Evolutionary conservation across 2,329 filamentous ascomycete genomes (phyloP), one percentile per base, ranked within the genome.

Genomic region (Cadophora malorum): DNA sequence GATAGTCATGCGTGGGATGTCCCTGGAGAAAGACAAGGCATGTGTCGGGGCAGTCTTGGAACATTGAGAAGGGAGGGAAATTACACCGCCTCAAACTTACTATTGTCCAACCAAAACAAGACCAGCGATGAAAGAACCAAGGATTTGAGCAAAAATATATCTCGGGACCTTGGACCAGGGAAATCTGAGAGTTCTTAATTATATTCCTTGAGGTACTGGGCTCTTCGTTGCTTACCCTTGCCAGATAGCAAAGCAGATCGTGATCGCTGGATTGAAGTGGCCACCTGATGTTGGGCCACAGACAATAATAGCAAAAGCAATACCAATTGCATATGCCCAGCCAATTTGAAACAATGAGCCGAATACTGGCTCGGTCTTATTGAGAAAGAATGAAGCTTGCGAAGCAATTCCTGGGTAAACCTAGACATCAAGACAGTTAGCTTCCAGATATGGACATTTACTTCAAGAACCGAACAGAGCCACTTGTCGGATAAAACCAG

Each of bases 251-350:
- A 83, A 78, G 47, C 78, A 79, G 12, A 84, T 76, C 0, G 83
- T 84, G 56, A 85, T 80, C 16, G 81, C 83, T 3, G 84, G 84
- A 70, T 86, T 86, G 74, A 87, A 85, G 71, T 87, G 85, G 0
- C 83, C 85, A 66, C 86, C 85, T 6, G 82, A 85, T 1, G 82
- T 84, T 1, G 84, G 78, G 6, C 80, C 86, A 71, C 84, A 86
- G 45, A 82, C 84, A 65, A 87, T 86, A 76, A 88, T 86, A 55
- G 86, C 86, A 71, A 87, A 86, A 16, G 85, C 83, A 72, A 88
- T 87, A 4, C 86, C 86, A 19, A 88, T 74, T 5, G 83, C 84
- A 74, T 85, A 88, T 2, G 84, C 84, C 76, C 80, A 84, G 21
- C 85, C 85, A 65, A 87, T 83, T 69, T 86, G 82, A 72, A 88